Evolutionary conservation across 1,284 basidiomycete genomes (phyloP).

Genomic region (Schizophyllum commune): DNA sequence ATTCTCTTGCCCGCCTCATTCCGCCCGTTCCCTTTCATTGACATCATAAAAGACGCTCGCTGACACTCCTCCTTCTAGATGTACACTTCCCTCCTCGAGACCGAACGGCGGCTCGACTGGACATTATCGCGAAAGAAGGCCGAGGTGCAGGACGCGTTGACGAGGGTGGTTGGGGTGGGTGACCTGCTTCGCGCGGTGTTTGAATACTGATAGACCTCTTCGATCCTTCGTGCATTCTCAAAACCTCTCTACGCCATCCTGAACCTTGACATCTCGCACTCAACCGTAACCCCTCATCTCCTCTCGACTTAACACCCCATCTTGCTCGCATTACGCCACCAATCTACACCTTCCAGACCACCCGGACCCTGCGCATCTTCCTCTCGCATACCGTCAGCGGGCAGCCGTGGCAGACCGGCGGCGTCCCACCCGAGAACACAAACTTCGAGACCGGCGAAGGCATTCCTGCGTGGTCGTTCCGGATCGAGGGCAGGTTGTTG

Average conservation of each 20-base stretch:
- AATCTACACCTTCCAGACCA: slow-evolving; percentile 47
- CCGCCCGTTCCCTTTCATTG: too few species aligned
- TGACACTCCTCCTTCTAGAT: slow-evolving; percentile 33
- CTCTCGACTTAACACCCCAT: too few species aligned
- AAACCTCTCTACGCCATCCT: not conserved
- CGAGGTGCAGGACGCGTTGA: slow-evolving; percentile 81
- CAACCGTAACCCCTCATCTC: too few species aligned
- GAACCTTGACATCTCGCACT: too few species aligned
- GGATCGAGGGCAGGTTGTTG: slow-evolving; percentile 83
- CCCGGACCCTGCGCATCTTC: slow-evolving; percentile 83
- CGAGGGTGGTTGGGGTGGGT: slow-evolving; percentile 50
- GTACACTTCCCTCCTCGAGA: slow-evolving; percentile 81
- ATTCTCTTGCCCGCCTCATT: too few species aligned
- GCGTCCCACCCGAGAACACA: slow-evolving; percentile 26
- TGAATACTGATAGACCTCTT: not conserved
- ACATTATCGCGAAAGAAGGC: slow-evolving; percentile 86
- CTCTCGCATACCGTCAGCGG: slow-evolving; percentile 84
- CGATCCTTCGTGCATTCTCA: not conserved
- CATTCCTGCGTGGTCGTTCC: slow-evolving; percentile 86
- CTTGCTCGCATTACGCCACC: slow-evolving; percentile 5
- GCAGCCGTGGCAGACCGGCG: slow-evolving; percentile 73
- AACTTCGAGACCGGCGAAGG: slow-evolving; percentile 65
- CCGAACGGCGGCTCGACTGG: slow-evolving; percentile 94
- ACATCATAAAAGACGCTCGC: too few species aligned
- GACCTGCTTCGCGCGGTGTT: not conserved